Percentiles rank a stretch among this genome's conserved stretches.
Conservation (phyloP, 129 eudicot genomes). For the Deinandra increscens region DNA sequence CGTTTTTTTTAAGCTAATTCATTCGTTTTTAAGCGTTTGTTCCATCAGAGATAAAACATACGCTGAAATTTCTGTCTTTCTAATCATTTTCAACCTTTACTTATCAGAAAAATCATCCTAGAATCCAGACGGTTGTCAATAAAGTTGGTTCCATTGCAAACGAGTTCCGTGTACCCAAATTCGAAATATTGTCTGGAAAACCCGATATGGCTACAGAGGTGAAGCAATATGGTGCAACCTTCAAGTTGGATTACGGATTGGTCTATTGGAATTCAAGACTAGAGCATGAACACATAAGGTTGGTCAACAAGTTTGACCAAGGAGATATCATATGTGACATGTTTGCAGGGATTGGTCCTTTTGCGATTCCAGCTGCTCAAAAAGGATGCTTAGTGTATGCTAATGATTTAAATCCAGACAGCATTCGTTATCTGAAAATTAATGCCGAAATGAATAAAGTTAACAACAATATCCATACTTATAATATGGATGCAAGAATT, state of each 20-base stretch:
- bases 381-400: conserved; percentile 93
- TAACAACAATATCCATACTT: conserved; percentile 45
- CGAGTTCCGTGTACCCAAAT: conserved; percentile 94
- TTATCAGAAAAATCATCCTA: conserved; percentile 81
- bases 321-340: conserved; percentile 89
- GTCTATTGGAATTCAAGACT: conserved; percentile 98
- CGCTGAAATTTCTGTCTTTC: background rate
- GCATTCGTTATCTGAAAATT: conserved; percentile 65
- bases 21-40: background rate
- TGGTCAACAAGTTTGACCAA: conserved; percentile 62
- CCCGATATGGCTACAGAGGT: conserved; percentile 87
- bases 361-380: conserved; percentile 96
- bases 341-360: conserved; percentile 99
- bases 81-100: conserved; percentile 8
- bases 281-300: conserved; percentile 89
- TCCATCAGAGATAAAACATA: background rate
- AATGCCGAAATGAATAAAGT: conserved; percentile 90
- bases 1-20: background rate
- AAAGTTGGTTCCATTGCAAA: conserved; percentile 85
- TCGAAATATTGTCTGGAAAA: conserved; percentile 84
- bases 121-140: conserved; percentile 83
- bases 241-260: conserved; percentile 90
- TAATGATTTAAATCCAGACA: conserved; percentile 93
- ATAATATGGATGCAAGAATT: conserved; percentile 83
- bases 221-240: conserved; percentile 91